Evolutionary conservation across 805 yeast genomes (phyloP).

Genomic region (Pichia scutulata): DNA sequence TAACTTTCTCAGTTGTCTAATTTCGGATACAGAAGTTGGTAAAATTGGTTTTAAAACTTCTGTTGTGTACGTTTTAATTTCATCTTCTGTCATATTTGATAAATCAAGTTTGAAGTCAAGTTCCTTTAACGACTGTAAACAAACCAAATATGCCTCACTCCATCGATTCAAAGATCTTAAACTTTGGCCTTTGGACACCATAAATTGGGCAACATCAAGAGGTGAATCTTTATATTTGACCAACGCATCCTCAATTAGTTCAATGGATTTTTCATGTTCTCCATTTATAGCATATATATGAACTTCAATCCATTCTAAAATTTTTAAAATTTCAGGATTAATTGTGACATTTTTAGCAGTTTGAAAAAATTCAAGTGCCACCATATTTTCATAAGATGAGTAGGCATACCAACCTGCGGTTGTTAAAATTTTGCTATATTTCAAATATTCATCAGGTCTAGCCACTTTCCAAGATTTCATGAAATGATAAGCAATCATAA

Average conservation of each 20-base stretch:
- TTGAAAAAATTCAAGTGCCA: conserved; percentile 34
- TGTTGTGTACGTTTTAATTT: conserved; percentile 17
- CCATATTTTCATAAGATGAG: conserved; percentile 34
- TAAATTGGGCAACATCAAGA: conserved; percentile 30
- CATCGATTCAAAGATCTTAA: conserved; percentile 26
- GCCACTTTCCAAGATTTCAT: conserved; percentile 29
- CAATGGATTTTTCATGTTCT: conserved; percentile 30
- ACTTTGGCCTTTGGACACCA: conserved; percentile 32
- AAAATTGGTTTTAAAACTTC: conserved; percentile 22
- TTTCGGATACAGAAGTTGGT: conserved; percentile 34
- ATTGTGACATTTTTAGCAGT: conserved; percentile 28
- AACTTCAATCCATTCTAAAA: conserved; percentile 27
- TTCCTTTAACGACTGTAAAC: conserved; percentile 29
- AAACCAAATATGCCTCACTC: conserved; percentile 30
- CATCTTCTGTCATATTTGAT: neutral
- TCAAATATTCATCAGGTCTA: conserved; percentile 28
- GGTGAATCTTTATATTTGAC: conserved; percentile 22
- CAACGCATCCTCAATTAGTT: conserved; percentile 28
- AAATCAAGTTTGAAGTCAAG: conserved; percentile 26
- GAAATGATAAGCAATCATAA: conserved; percentile 35
- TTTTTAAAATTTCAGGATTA: conserved; percentile 17
- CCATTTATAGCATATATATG: conserved; percentile 27
- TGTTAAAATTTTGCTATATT: conserved; percentile 33
- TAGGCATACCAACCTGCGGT: conserved; percentile 39
- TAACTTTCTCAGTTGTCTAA: conserved; percentile 24